Conservation (phyloP, 371 early-diverging fungal species). For the Mortierella sp. region DNA sequence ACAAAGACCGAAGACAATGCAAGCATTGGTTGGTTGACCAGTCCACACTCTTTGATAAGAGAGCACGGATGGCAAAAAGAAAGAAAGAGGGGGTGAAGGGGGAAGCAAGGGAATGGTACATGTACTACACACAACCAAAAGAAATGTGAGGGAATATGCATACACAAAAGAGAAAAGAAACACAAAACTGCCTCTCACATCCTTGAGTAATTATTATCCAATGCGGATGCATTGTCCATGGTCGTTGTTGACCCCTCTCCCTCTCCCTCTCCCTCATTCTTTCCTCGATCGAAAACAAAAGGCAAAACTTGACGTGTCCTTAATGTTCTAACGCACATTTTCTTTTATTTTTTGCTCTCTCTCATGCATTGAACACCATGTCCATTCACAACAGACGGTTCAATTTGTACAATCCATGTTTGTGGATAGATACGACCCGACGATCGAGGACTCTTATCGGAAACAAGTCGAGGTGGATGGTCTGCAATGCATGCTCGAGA, state of each 20-base stretch:
- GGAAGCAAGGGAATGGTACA: not conserved
- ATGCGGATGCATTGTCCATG: not conserved
- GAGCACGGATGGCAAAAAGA: conserved; percentile 1
- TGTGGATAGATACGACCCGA: conserved; percentile 93
- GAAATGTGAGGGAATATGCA: not conserved
- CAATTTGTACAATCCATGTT: conserved; percentile 94
- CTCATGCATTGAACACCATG: not conserved
- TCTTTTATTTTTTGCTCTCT: conserved; percentile 5
- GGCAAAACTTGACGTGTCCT: not conserved
- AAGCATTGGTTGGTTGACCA: not conserved
- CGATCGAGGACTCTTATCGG: conserved; percentile 93
- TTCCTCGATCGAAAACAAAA: not conserved
- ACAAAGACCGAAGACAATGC: not conserved
- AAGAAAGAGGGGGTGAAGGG: conserved; percentile 9
- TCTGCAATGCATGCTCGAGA: conserved; percentile 91
- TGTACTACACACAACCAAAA: not conserved
- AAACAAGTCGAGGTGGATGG: conserved; percentile 92
- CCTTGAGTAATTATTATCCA: not conserved
- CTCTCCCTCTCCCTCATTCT: no score
- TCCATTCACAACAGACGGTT: conserved; percentile 75
- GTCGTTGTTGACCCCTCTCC: not conserved
- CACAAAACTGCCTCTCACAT: not conserved
- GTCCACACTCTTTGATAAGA: not conserved
- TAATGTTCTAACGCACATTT: not conserved
- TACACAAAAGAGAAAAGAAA: not conserved